Base-by-base conservation (phyloP, 352 stramenopile species). In the Halophytophthora batemanensis region DNA sequence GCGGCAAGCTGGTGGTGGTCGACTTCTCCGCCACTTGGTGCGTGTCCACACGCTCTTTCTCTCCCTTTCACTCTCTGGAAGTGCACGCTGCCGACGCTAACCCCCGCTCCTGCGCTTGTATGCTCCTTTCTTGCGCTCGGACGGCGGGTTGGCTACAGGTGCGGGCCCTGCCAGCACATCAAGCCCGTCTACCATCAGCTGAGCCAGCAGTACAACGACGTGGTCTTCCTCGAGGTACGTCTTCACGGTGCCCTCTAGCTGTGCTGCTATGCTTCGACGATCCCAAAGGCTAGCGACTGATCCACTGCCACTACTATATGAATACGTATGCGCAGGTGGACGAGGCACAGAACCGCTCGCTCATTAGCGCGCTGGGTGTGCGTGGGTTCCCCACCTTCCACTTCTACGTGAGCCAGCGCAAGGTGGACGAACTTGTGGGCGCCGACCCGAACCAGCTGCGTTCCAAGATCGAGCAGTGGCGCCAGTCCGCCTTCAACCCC, bases 341-440 rank as follows among this genome's bases (percentile, higher is more conserved):
- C 36, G 83, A 96, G 64, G 87, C 71, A 23, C 68, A 87, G 59
- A 95, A 96, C 64, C 66, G 78, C 31, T 86, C 90, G 50, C 61
- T 96, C 28, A 92, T 96, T 58, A 38, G 69, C 39, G 55, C 79
- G 5, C 49, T 94, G 22, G 85, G 82, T 34, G 82, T 97, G 23
- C 74, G 77, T 14, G 84, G 82, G 22, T 97, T 96, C 64, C 88
- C 88, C 19, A 97, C 88, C 2, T 97, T 97, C 64, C 84, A 93
- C 59, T 93, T 97, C 54, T 97, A 97, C 61, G 65, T 97, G 50
- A 93, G 66, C 54, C 73, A 92, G 50, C 65, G 64, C 54, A 93
- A 96, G 68, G 78, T 96, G 34, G 88, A 96, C 43, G 86, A 96
- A 50, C 67, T 96, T 6, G 77, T 89, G 14, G 88, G 88, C 19